A percentile compares a stretch with the other conserved stretches of the same genome.
These are phyloP conservation scores for Geotrichum phurueaensis DNA, from an alignment of 1,139 yeast genomes.

Conservation along the genomic window DNA sequence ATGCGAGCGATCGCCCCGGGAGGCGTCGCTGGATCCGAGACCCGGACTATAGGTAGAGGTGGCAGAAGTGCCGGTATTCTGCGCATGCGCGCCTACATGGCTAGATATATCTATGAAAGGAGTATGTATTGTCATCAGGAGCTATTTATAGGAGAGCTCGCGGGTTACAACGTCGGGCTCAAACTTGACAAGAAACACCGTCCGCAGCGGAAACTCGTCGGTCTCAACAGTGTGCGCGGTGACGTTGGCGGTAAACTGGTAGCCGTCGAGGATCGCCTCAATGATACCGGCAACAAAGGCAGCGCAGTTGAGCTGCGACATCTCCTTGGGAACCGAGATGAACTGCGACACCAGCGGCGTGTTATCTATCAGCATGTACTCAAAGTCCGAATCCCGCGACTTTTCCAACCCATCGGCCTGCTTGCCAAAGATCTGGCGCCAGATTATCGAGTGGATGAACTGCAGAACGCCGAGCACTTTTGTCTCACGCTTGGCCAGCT, in stretches of 20 bases:
- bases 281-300: constrained; percentile 88
- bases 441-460: constrained; percentile 72
- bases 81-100: background rate
- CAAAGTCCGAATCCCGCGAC: constrained; percentile 74
- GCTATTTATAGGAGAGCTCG: constrained; percentile 14
- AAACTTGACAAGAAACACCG: constrained; percentile 80
- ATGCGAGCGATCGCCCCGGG: background rate
- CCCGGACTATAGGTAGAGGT: background rate
- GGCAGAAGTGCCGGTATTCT: background rate
- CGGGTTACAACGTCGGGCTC: constrained; percentile 17
- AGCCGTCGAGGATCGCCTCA: constrained; percentile 79
- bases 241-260: constrained; percentile 76
- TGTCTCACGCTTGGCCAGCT: constrained; percentile 62
- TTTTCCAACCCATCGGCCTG: constrained; percentile 83
- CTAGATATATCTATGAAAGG: background rate
- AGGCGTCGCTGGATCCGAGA: background rate
- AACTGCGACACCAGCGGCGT: constrained; percentile 70
- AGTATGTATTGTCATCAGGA: background rate
- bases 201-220: constrained; percentile 58
- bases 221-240: constrained; percentile 81
- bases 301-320: constrained; percentile 71
- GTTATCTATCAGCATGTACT: constrained; percentile 77
- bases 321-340: constrained; percentile 74
- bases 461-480: constrained; percentile 73
- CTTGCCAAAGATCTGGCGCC: constrained; percentile 79